A percentile compares a stretch with the other conserved stretches of the same genome.
Conservation (phyloP, 192 early-diverging fungal genomes). For the Coemansia sp. region DNA sequence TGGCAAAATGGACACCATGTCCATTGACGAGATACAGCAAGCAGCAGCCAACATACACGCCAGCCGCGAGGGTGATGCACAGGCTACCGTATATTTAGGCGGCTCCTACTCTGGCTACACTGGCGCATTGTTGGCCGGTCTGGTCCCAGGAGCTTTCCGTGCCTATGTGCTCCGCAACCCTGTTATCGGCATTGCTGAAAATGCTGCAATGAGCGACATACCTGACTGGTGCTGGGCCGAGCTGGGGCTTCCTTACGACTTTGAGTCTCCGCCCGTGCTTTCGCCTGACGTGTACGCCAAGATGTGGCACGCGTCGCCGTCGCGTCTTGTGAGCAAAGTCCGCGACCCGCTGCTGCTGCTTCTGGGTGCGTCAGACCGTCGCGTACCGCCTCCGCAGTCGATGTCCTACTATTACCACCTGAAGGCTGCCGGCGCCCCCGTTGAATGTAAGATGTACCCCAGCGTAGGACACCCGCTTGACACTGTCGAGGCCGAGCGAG, state of each 20-base stretch:
- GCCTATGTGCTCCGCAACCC: slow-evolving; percentile 69
- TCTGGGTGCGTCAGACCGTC: slow-evolving; percentile 63
- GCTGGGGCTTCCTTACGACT: slow-evolving; percentile 55
- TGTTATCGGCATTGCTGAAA: slow-evolving; percentile 61
- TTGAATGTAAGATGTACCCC: slow-evolving; percentile 55
- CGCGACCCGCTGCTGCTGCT: slow-evolving; percentile 62
- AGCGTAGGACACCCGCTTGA: slow-evolving; percentile 59
- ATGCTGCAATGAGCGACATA: slow-evolving; percentile 61
- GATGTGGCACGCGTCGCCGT: slow-evolving; percentile 59
- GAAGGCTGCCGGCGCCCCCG: slow-evolving; percentile 35
- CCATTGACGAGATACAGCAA: slow-evolving; percentile 62
- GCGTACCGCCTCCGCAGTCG: slow-evolving; percentile 68
- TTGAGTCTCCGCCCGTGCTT: slow-evolving; percentile 54
- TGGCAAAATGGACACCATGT: slow-evolving; percentile 62
- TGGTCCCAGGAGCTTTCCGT: slow-evolving; percentile 58
- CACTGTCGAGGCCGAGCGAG: slow-evolving; percentile 57
- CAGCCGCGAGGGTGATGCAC: slow-evolving; percentile 41
- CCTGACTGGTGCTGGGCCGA: slow-evolving; percentile 73
- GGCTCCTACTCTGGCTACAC: slow-evolving; percentile 74
- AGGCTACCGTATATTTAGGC: slow-evolving; percentile 58
- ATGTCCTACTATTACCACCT: slow-evolving; percentile 40
- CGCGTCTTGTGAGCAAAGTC: slow-evolving; percentile 53
- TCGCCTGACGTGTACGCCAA: slow-evolving; percentile 54
- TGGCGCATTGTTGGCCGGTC: slow-evolving; percentile 54
- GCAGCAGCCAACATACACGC: slow-evolving; percentile 31